Base-by-base conservation (phyloP, 352 stramenopile species). In the Phytophthora macrochlamydospora region DNA sequence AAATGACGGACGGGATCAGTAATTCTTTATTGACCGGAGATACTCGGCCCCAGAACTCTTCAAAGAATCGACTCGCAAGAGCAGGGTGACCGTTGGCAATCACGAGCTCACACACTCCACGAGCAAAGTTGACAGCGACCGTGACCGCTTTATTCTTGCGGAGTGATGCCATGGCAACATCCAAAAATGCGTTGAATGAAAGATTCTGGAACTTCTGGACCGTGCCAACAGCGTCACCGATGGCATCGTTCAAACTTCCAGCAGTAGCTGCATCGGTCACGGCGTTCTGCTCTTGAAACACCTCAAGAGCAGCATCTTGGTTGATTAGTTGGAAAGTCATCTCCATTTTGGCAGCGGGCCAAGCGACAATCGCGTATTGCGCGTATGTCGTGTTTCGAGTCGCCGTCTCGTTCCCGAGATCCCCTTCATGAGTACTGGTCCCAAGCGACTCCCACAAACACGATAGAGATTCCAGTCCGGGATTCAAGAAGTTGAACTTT, bases 401-500 rank as follows among this genome's bases (percentile, higher is more conserved):
- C 1, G 51, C 12, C 3, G 63, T 45, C 43, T 73, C 63, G 33
- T 76, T 76, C 7, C 63, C 68, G 28, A 67, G 35, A 32, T 67
- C 65, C 0, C 57, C 59, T 30, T 76, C 37, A 3, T 64, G 57
- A 1, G 45, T 54, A 35, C 62, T 69, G 4, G 24, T 63, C 12
- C 64, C 59, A 13, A 52, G 43, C 12, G 63, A 35, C 6, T 50
- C 37, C 68, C 69, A 76, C 4, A 70, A 14, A 6, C 65, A 38
- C 1, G 46, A 48, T 9, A 56, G 30, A 1, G 59, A 61, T 45
- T 67, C 60, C 11, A 59, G 63, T 2, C 43, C 51, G 0, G 64
- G 69, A 54, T 76, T 76, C n/a, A 73, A 40, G 11, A 75, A 57
- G 14, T 74, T 67, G 6, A 59, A 28, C 2, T 53, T 55, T 13